A percentile compares a stretch with the other conserved stretches of the same genome.
These are phyloP conservation scores for Obelidium mucronatum DNA, from an alignment of 192 early-diverging fungal genomes.

Conservation along the genomic window DNA sequence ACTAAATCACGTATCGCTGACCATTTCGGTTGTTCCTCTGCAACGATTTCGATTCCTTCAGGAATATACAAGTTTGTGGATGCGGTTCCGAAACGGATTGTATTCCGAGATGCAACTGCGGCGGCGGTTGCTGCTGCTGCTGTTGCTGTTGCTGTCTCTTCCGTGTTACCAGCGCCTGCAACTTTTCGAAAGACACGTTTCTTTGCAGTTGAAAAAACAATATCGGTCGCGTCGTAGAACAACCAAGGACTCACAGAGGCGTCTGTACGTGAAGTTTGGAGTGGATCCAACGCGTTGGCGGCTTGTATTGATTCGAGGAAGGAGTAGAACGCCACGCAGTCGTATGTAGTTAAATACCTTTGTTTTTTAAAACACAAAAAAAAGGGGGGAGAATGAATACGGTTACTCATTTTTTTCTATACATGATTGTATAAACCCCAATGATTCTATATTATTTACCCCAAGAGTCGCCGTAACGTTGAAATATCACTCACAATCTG, in stretches of 20 bases:
- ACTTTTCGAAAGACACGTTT: conserved; percentile 56
- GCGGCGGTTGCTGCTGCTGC: too few relatives aligned
- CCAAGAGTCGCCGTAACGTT: conserved; percentile 72
- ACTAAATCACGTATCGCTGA: conserved; percentile 71
- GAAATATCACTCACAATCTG: conserved; percentile 79
- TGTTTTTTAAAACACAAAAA: conserved; percentile 42
- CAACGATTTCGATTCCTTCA: conserved; percentile 67
- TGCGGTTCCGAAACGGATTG: neutral
- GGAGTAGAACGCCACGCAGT: conserved; percentile 86
- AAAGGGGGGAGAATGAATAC: conserved; percentile 8
- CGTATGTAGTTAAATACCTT: conserved; percentile 85
- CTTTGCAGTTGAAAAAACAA: conserved; percentile 70
- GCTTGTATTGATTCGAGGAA: conserved; percentile 86
- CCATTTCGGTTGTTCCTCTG: conserved; percentile 98
- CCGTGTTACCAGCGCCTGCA: neutral
- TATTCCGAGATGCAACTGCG: neutral
- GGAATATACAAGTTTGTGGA: conserved; percentile 58
- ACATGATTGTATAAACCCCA: too few relatives aligned
- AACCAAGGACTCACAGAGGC: conserved; percentile 80
- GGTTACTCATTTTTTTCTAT: conserved; percentile 32
- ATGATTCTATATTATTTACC: too few relatives aligned
- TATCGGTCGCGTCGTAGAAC: conserved; percentile 82
- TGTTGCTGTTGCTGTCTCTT: neutral
- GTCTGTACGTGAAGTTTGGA: conserved; percentile 35
- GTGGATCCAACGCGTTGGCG: conserved; percentile 45